Evolutionary conservation across 2,329 filamentous ascomycete genomes (phyloP), one percentile per base, ranked within the genome.

Genomic region (Neofusicoccum cordaticola): DNA sequence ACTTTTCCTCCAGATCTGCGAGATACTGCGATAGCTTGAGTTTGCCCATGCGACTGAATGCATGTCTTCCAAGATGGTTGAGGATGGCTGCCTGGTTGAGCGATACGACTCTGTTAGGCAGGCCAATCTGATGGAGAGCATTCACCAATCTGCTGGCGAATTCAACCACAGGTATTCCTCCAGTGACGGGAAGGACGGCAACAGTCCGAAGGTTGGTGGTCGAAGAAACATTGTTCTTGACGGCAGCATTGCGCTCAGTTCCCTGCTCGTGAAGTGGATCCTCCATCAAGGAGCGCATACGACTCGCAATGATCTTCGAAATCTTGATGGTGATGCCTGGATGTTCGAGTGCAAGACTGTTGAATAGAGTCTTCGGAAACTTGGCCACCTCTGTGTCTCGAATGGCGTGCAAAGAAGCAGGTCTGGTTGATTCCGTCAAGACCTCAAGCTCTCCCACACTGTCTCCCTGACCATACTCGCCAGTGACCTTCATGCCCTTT

Each of bases 301-400:
- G 88, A 41, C 93, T 93, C 0, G 95, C 95, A 71, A 99, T 97
- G 70, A 99, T 95, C 77, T 98, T 99, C 1, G 95, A 98, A 34
- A 99, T 96, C 77, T 98, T 97, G 76, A 99, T 98, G 0, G 95
- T 98, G 72, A 99, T 99, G 48, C 93, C 96, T 4, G 95, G 95
- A 73, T 99, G 95, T 73, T 99, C 95, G 73, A 97, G 90, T 0
- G 95, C 95, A 62, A 99, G 85, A 73, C 95, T 99, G 81, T 99
- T 99, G 83, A 99, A 99, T 0, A 99, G 81, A 0, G 92, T 97
- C 65, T 94, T 91, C 0, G 95, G 95, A 66, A 99, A 97, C 71
- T 97, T 98, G 65, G 96, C 94, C 34, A 99, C 81, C 74, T 99
- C 95, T 0, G 95, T 98, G 69, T 98, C 95, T 65, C 95, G 90